phyloP scores from a whole-genome alignment of 2,329 filamentous ascomycete species.

The Diaporthe citrichinensis region DNA sequence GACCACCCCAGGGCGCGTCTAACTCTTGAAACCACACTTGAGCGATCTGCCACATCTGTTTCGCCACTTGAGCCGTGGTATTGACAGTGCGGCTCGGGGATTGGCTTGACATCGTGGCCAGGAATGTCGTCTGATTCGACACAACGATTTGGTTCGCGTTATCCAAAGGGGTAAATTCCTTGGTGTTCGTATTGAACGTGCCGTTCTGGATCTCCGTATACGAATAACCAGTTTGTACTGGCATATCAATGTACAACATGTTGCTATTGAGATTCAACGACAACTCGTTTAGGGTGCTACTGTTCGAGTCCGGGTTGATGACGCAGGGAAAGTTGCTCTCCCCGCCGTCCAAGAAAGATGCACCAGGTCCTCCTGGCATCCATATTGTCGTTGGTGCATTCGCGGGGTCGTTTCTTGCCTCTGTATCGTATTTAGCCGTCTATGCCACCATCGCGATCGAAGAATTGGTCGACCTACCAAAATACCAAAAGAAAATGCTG shows the following conservation, averaged over 20 bases:
- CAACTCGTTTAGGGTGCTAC: constrained; percentile 68
- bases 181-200: constrained; percentile 42
- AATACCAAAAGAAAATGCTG: constrained; percentile 75
- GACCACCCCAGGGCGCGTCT: not conserved
- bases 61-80: constrained; percentile 63
- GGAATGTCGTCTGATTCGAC: constrained; percentile 58
- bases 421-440: constrained; percentile 44
- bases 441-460: not conserved
- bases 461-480: constrained; percentile 25
- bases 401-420: constrained; percentile 64
- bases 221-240: constrained; percentile 53
- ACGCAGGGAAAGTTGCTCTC: constrained; percentile 64
- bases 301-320: constrained; percentile 65
- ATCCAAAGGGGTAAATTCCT: constrained; percentile 43
- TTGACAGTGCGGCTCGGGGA: constrained; percentile 59
- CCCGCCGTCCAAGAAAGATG: constrained; percentile 68
- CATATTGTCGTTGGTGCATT: constrained; percentile 72
- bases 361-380: constrained; percentile 74
- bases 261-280: constrained; percentile 76
- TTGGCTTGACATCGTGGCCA: constrained; percentile 63
- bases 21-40: constrained; percentile 68
- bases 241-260: constrained; percentile 80
- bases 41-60: constrained; percentile 67
- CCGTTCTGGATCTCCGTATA: constrained; percentile 47
- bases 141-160: constrained; percentile 49